Evolutionary conservation across 805 yeast species (phyloP), one percentile per base, ranked within the genome.

Genomic region (Lipomyces sp.): DNA sequence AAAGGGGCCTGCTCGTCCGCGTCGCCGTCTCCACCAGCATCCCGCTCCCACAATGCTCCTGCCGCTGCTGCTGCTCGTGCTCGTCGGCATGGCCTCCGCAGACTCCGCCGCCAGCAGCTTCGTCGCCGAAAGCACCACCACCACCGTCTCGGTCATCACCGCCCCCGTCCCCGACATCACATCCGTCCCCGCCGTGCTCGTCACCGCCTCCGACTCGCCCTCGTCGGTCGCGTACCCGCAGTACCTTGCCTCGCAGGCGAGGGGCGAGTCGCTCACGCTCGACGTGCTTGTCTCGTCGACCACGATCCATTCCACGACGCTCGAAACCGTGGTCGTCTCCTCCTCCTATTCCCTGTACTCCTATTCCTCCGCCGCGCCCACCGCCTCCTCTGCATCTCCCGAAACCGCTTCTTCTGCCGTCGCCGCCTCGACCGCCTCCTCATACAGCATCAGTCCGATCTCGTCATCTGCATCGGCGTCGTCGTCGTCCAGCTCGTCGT

Each of bases 231-330:
- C 21, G 8, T 34, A 13, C 21, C 16, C 38, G 11, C 32, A 13
- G 38, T 34, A n/a, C n/a, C n/a, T n/a, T n/a, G n/a, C n/a, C n/a
- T n/a, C n/a, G n/a, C n/a, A n/a, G n/a, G n/a, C n/a, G n/a, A n/a
- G n/a, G n/a, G n/a, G n/a, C n/a, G n/a, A n/a, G n/a, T n/a, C n/a
- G n/a, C 32, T 47, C 29, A 26, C 28, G n/a, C 42, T 36, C 28
- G 46, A 28, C 6, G 45, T 46, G n/a, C 18, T 34, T 21, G 26
- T 39, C 41, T 35, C n/a, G n/a, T n/a, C n/a, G n/a, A n/a, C n/a
- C 11, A 18, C 38, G 19, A 6, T 18, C 21, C 21, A 13, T 8
- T 34, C 38, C 21, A 7, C 38, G 38, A 8, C 45, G 44, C n/a
- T n/a, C n/a, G n/a, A n/a, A n/a, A n/a, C 29, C 29, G 10, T 10